These are phyloP conservation scores for Chondrostereum purpureum DNA, from an alignment of 1,284 basidiomycete species.

Conservation along the genomic window DNA sequence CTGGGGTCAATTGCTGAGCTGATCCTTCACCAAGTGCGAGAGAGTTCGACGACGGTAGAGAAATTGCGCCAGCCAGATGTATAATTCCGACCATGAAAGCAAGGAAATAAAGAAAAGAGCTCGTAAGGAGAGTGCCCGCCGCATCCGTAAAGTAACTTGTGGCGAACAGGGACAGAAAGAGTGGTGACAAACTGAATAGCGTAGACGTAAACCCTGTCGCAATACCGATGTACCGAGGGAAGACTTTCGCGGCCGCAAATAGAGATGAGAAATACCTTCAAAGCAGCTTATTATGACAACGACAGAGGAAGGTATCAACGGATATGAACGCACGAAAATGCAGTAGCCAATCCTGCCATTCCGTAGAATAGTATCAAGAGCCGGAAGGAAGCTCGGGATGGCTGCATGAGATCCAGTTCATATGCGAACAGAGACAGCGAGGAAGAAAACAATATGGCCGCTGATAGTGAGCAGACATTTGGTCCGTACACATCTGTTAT, in stretches of 20 bases:
- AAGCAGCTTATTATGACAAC: slow-evolving; percentile 1
- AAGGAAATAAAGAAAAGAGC: slow-evolving; percentile 50
- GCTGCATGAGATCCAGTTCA: slow-evolving; percentile 36
- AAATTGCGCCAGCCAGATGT: slow-evolving; percentile 48
- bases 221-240: slow-evolving; percentile 56
- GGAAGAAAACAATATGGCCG: slow-evolving; percentile 48
- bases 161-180: slow-evolving; percentile 63
- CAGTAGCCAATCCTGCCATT: slow-evolving; percentile 57
- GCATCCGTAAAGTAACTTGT: slow-evolving; percentile 49
- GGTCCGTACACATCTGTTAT: slow-evolving; percentile 54
- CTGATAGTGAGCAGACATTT: slow-evolving; percentile 56
- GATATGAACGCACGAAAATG: slow-evolving; percentile 54
- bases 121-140: slow-evolving; percentile 45
- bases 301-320: neutral
- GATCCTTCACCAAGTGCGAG: slow-evolving; percentile 4
- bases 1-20: slow-evolving; percentile 10
- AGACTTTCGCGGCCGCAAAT: slow-evolving; percentile 67
- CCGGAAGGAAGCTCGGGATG: slow-evolving; percentile 40
- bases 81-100: slow-evolving; percentile 45
- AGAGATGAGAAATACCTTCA: slow-evolving; percentile 67
- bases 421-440: slow-evolving; percentile 59
- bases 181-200: slow-evolving; percentile 69
- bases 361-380: slow-evolving; percentile 54
- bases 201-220: slow-evolving; percentile 64
- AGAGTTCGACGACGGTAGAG: slow-evolving; percentile 22